Conservation (phyloP, 768 basidiomycete species). For the Naematelia encephala region DNA sequence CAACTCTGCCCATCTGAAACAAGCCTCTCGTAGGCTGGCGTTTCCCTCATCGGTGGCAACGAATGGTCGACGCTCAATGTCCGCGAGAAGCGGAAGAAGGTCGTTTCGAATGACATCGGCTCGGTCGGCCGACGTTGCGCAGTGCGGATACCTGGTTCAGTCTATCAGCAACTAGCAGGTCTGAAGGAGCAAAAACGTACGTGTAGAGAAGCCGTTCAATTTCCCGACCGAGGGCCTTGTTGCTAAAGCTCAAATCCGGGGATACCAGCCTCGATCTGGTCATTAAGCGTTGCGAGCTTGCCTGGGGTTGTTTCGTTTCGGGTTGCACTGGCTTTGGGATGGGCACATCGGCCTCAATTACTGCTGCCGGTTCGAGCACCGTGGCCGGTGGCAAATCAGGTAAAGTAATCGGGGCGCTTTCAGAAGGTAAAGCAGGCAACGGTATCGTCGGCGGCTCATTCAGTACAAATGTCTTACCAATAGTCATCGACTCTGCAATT, state of each 20-base stretch:
- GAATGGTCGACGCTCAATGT: constrained; percentile 47
- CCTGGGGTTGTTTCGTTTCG: constrained; percentile 58
- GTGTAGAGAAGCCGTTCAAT: constrained; percentile 25
- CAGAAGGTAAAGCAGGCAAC: constrained; percentile 25
- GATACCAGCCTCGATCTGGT: constrained; percentile 16
- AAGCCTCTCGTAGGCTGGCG: constrained; percentile 37
- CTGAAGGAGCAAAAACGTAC: not conserved
- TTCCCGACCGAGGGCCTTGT: constrained; percentile 15
- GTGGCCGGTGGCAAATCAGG: constrained; percentile 1
- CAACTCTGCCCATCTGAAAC: constrained; percentile 50
- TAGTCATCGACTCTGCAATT: not conserved
- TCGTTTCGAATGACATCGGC: constrained; percentile 42
- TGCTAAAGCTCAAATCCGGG: constrained; percentile 16
- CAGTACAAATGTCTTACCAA: constrained; percentile 13
- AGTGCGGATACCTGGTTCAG: constrained; percentile 3
- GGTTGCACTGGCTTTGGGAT: not conserved
- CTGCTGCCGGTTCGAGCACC: constrained; percentile 6
- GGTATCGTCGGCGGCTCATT: constrained; percentile 31
- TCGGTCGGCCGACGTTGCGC: constrained; percentile 39
- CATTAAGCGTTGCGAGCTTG: constrained; percentile 75
- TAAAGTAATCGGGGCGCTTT: not conserved
- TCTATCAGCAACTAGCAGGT: not conserved
- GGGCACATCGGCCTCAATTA: not conserved
- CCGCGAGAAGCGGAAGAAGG: constrained; percentile 47
- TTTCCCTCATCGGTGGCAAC: constrained; percentile 21